Evolutionary conservation across 768 basidiomycete genomes (phyloP).

Genomic region (Xerocomellus dryophilus): DNA sequence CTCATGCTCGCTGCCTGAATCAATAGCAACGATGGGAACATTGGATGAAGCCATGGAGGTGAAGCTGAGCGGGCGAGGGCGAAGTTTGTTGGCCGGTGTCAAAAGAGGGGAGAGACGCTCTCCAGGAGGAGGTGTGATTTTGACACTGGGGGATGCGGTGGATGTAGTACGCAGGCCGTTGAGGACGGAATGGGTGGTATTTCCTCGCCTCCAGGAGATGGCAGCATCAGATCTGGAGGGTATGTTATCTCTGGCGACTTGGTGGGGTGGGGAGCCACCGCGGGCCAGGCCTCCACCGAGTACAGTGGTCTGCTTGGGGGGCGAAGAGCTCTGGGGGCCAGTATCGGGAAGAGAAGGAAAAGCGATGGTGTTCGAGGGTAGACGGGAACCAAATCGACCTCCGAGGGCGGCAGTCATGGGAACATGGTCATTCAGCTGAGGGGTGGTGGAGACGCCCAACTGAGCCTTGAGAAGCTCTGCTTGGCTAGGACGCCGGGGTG

Average conservation of each 20-base stretch:
- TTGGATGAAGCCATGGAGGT: conserved; percentile 45
- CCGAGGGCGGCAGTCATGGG: conserved; percentile 81
- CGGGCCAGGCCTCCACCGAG: conserved; percentile 74
- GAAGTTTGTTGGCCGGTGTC: conserved; percentile 37
- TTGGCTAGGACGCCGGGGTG: conserved; percentile 67
- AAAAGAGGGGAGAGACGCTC: conserved; percentile 53
- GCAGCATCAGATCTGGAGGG: conserved; percentile 83
- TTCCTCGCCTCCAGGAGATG: conserved; percentile 77
- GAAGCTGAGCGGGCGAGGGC: conserved; percentile 70
- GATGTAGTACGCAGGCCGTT: conserved; percentile 60
- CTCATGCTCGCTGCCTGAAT: conserved; percentile 52
- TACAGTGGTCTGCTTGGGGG: conserved; percentile 60
- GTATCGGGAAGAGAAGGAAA: conserved; percentile 42
- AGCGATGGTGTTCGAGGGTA: conserved; percentile 37
- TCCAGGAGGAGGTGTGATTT: conserved; percentile 67
- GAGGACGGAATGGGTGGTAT: conserved; percentile 65
- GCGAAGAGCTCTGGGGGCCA: conserved; percentile 37
- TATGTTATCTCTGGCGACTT: conserved; percentile 31
- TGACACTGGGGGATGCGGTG: conserved; percentile 56
- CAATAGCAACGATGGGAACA: conserved; percentile 52
- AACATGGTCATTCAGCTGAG: conserved; percentile 51
- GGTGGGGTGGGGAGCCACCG: conserved; percentile 46
- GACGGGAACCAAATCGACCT: conserved; percentile 71
- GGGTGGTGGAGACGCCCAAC: conserved; percentile 39
- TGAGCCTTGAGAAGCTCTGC: conserved; percentile 64